Evolutionary conservation across 164 flowering plant genomes (phyloP).

Genomic region (Dillenia turbinata): DNA sequence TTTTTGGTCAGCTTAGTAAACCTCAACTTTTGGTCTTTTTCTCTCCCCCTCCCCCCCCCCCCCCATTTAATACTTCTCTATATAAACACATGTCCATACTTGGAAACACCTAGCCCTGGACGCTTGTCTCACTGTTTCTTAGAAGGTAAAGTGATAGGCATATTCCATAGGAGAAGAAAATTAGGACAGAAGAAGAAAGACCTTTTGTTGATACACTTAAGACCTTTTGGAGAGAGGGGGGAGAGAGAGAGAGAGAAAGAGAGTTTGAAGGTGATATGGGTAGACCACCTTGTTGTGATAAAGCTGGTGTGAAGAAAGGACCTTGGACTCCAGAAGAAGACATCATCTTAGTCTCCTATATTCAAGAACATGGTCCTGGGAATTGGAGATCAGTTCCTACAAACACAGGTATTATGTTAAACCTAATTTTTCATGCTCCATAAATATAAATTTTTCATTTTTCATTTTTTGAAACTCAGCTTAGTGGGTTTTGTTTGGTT

Average conservation of each 20-base stretch:
- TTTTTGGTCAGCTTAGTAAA: slow-evolving; percentile 16
- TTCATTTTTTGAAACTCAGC: neutral
- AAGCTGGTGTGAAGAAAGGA: slow-evolving; percentile 86
- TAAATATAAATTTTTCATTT: too few relatives aligned
- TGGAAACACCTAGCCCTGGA: slow-evolving; percentile 6
- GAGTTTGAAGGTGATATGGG: slow-evolving; percentile 44
- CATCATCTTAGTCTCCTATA: slow-evolving; percentile 79
- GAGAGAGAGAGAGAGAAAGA: neutral
- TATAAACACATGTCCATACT: slow-evolving; percentile 7
- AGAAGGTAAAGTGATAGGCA: neutral
- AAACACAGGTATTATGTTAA: slow-evolving; percentile 51
- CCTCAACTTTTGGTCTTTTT: neutral
- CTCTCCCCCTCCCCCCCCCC: neutral
- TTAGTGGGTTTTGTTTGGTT: slow-evolving; percentile 15
- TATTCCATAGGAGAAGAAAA: neutral
- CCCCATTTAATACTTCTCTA: slow-evolving; percentile 5
- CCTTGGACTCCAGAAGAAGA: slow-evolving; percentile 99
- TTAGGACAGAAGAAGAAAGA: neutral
- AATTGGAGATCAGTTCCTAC: slow-evolving; percentile 93
- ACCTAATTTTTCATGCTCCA: too few relatives aligned
- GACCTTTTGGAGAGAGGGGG: neutral
- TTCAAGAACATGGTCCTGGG: slow-evolving; percentile 91
- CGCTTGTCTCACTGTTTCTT: slow-evolving; percentile 7
- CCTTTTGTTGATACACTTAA: neutral
- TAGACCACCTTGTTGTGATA: slow-evolving; percentile 95